Conservation (phyloP, 2,329 filamentous ascomycete genomes). For the Hawksworthiomyces lignivorus region DNA sequence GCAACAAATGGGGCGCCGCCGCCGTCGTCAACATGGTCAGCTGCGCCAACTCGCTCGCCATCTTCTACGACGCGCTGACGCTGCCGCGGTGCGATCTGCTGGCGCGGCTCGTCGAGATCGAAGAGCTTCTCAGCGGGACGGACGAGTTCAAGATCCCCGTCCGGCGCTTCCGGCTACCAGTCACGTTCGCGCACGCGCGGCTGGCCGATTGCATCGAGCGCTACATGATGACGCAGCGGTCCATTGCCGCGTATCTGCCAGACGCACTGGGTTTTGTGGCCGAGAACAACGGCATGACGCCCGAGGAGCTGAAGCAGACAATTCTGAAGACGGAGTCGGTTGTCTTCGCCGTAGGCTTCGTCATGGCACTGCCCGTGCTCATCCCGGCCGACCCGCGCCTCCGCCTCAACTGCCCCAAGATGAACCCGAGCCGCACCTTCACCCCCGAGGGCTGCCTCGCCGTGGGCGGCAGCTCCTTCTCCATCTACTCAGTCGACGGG, state of each 20-base stretch:
- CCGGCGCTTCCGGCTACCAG: too few species aligned
- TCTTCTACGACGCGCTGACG: too few species aligned
- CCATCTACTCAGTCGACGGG: constrained; percentile 28
- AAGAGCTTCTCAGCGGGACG: too few species aligned
- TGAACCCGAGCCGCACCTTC: constrained; percentile 25
- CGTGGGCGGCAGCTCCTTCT: constrained; percentile 26
- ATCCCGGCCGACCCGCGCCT: constrained; percentile 20
- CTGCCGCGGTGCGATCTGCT: too few species aligned
- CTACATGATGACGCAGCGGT: too few species aligned
- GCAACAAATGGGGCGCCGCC: too few species aligned
- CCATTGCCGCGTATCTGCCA: constrained; percentile 12
- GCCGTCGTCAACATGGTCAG: too few species aligned
- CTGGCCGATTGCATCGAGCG: too few species aligned
- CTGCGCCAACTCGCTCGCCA: too few species aligned
- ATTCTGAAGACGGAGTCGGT: constrained; percentile 17
- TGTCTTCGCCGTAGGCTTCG: constrained; percentile 17
- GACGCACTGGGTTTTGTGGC: constrained; percentile 22
- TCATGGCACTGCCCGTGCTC: constrained; percentile 29
- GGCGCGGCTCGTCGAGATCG: too few species aligned
- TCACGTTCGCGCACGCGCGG: too few species aligned
- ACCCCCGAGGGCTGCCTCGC: constrained; percentile 29
- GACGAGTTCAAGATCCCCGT: too few species aligned
- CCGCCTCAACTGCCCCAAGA: constrained; percentile 19
- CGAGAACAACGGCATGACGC: constrained; percentile 27
- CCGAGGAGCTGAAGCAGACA: constrained; percentile 10